phyloP scores from a whole-genome alignment of 208 protist species.

The Vickermania spadyakhi region DNA sequence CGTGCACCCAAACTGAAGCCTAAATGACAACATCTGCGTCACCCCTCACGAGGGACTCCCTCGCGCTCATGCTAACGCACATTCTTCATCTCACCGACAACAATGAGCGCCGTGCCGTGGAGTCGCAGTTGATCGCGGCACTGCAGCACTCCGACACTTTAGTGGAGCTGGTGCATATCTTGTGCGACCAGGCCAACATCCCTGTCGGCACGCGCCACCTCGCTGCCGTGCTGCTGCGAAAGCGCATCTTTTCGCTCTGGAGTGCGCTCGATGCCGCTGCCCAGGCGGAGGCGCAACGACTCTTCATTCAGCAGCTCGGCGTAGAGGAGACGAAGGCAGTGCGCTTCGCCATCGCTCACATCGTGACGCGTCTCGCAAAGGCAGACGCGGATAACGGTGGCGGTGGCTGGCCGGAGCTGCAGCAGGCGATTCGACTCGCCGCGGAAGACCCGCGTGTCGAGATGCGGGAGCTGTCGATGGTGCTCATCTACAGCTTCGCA shows the following conservation, averaged over 20 bases:
- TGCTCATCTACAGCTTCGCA: constrained; percentile 66
- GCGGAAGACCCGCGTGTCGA: constrained; percentile 34
- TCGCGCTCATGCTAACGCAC: constrained; percentile 31
- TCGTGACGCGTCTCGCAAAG: constrained; percentile 62
- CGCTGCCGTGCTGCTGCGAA: constrained; percentile 73
- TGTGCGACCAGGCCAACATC: constrained; percentile 16
- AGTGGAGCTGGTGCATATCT: constrained; percentile 33
- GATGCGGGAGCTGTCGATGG: constrained; percentile 81
- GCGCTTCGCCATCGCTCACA: constrained; percentile 73
- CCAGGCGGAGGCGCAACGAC: constrained; percentile 37
- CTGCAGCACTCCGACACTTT: constrained; percentile 33
- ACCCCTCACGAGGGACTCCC: constrained; percentile 13
- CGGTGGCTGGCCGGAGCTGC: constrained; percentile 56
- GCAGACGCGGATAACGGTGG: constrained; percentile 29
- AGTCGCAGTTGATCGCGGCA: constrained; percentile 27
- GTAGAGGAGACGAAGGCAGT: constrained; percentile 48
- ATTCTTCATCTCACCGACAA: constrained; percentile 56
- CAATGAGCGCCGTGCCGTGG: constrained; percentile 47
- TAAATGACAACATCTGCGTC: neutral
- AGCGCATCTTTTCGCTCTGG: constrained; percentile 72
- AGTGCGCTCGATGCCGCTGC: constrained; percentile 20
- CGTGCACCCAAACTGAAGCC: too few species aligned
- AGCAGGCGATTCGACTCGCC: constrained; percentile 35
- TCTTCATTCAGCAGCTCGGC: constrained; percentile 56
- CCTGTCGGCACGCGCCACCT: constrained; percentile 64